A percentile compares a stretch with the other conserved stretches of the same genome.
phyloP scores from a whole-genome alignment of 2,329 filamentous ascomycete species.

The Cladophialophora yegresii region DNA sequence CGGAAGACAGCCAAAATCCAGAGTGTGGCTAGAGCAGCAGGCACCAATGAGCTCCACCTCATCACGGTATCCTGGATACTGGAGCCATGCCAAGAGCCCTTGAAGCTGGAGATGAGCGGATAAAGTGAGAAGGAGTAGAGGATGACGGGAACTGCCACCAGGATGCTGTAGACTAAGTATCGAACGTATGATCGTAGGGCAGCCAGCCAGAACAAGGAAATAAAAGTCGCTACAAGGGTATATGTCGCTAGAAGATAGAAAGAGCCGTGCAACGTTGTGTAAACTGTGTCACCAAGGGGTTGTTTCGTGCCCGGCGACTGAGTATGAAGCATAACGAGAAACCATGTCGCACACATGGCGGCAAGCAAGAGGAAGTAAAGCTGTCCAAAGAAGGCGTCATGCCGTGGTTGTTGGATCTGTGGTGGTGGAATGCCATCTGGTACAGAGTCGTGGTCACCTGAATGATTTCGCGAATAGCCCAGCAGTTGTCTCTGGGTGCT shows the following conservation, averaged over 20 bases:
- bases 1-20: constrained; percentile 85
- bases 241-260: constrained; percentile 89
- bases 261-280: constrained; percentile 81
- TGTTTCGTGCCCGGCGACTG: constrained; percentile 67
- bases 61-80: constrained; percentile 85
- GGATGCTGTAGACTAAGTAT: constrained; percentile 75
- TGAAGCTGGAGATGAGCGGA: constrained; percentile 85
- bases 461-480: constrained; percentile 50
- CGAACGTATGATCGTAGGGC: constrained; percentile 84
- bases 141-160: constrained; percentile 82
- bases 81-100: constrained; percentile 70
- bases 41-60: constrained; percentile 81
- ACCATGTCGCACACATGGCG: constrained; percentile 81
- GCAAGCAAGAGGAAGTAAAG: constrained; percentile 83
- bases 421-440: constrained; percentile 60
- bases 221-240: constrained; percentile 83
- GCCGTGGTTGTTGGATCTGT: constrained; percentile 70
- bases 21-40: constrained; percentile 68
- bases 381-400: constrained; percentile 90
- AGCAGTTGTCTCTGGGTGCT: constrained; percentile 39
- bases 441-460: constrained; percentile 54
- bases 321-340: constrained; percentile 88
- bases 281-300: constrained; percentile 88
- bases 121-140: constrained; percentile 89
- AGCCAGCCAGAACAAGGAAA: constrained; percentile 88